Evolutionary conservation across 768 basidiomycete genomes (phyloP), one percentile per base, ranked within the genome.

Genomic region (Clavaria fumosa): DNA sequence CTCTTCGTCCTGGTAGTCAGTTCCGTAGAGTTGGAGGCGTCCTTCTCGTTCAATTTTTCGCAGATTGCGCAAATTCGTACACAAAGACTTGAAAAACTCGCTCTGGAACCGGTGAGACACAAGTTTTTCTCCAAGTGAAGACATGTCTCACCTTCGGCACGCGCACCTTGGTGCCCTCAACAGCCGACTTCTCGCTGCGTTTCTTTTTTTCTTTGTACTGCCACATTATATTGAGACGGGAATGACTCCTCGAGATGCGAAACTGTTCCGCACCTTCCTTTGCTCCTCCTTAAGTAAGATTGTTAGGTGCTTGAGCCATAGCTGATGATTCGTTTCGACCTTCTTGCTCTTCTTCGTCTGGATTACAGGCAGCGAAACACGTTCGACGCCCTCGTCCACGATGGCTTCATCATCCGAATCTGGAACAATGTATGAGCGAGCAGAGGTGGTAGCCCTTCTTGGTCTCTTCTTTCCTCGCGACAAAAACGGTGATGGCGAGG

Each of bases 371-470:
- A 49, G 43, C 14, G 40, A 44, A 38, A 50, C 50, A 45, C 59
- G 52, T 14, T 52, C 54, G 32, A 53, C 53, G 26, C 57, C 55
- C 14, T 58, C 52, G 28, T 63, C 62, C 21, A 57, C 60, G 5
- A 70, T 70, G 6, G 54, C 58, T 45, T 80, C 80, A 40, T 80
- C 78, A 47, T 81, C 79, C 9, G 78, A 82, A 50, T 75, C 75
- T 1, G 78, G 75, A 11, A 76, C 56, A 3, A 62, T 66, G 50
- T 83, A 83, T 4, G 76, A 79, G 32, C 61, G 66, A 23, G 72
- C 62, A 11, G 59, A 56, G 14, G 56, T 47, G 12, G 73, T 64
- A 3, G 69, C 70, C 32, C 79, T 63, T 34, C 76, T 67, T 6
- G 75, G 75, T 40, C 80, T 63, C 50, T 74, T 78, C 45, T 57